Evolutionary conservation across 495 filamentous ascomycete species (phyloP).

Genomic region (Daldinia caldariorum): DNA sequence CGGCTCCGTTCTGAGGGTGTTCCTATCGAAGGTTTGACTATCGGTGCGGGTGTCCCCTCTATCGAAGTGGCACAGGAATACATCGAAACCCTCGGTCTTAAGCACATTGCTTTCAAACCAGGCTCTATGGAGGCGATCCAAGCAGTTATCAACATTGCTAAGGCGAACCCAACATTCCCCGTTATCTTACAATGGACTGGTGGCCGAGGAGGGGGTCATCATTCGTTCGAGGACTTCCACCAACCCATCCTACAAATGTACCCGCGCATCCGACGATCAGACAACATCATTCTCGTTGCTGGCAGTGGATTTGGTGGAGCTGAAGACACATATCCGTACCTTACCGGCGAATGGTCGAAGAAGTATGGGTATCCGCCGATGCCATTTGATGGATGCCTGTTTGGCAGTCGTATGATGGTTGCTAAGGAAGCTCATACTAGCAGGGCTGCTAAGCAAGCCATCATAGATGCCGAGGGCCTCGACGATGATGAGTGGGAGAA

Average conservation of each 20-base stretch:
- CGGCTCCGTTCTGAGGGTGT: conserved; percentile 86
- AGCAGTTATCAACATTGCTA: conserved; percentile 89
- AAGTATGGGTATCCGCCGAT: conserved; percentile 89
- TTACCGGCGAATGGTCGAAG: conserved; percentile 86
- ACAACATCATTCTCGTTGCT: conserved; percentile 88
- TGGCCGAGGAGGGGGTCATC: conserved; percentile 91
- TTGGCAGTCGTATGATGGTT: conserved; percentile 93
- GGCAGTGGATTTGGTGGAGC: conserved; percentile 93
- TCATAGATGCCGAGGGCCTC: conserved; percentile 87
- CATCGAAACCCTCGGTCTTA: conserved; percentile 91
- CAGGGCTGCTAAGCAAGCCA: conserved; percentile 91
- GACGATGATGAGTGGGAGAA: conserved; percentile 94
- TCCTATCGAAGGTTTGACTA: conserved; percentile 93
- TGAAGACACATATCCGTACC: conserved; percentile 91
- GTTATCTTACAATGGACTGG: conserved; percentile 95
- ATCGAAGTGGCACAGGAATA: conserved; percentile 95
- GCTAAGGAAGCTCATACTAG: conserved; percentile 96
- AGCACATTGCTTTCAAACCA: conserved; percentile 95
- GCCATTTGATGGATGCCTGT: conserved; percentile 91
- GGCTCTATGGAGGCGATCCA: conserved; percentile 91
- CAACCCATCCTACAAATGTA: conserved; percentile 94
- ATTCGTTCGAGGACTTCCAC: conserved; percentile 96
- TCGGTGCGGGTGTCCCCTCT: conserved; percentile 92
- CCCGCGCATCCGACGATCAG: conserved; percentile 77
- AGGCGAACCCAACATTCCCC: conserved; percentile 88